Base-by-base conservation (phyloP, 371 early-diverging fungal genomes). In the Mortierella sp. region DNA sequence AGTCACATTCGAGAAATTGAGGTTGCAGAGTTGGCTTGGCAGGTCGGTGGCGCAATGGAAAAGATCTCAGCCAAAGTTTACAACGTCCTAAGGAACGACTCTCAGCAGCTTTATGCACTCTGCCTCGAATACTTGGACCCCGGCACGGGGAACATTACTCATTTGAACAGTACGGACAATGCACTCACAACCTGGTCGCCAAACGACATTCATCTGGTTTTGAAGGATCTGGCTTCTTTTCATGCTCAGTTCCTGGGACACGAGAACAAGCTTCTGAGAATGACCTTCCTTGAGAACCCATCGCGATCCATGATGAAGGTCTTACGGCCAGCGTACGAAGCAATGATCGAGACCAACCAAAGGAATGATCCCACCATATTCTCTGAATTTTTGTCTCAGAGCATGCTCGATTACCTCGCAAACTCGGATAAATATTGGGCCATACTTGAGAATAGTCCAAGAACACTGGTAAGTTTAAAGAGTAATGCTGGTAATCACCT, bases 1-100 rank as follows among this genome's bases (percentile, higher is more conserved):
- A 81, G 82, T 50, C 82, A 81, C 50, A 81, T 81, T 38, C 82
- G 82, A 0, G 82, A 81, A 33, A 72, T 81, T 36, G 82, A 81
- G 41, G 63, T 81, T 13, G 82, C 82, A 43, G 72, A 81, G 24
- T 43, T 81, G 22, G 50, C 82, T 5, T 72, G 82, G 76, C 59
- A 76, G n/a, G 69, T 72, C n/a, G 69, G 76, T 1, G 82, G 82
- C 8, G 67, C 82, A 11, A 81, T 81, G 70, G 76, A 69, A 13
- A 69, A 58, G n/a, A 76, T 81, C 60, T 81, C 82, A n/a, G 69
- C 82, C 67, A 81, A 76, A 50, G 73, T 81, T 61, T 81, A 81
- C 50, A 81, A 81, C 32, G 73, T 72, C 64, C 67, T 76, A 19
- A 72, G 82, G 16, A 81, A 76, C 64, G 82, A 81, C 52, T 32